Evolutionary conservation across 2,329 filamentous ascomycete genomes (phyloP).

Genomic region (Trichoderma harzianum): DNA sequence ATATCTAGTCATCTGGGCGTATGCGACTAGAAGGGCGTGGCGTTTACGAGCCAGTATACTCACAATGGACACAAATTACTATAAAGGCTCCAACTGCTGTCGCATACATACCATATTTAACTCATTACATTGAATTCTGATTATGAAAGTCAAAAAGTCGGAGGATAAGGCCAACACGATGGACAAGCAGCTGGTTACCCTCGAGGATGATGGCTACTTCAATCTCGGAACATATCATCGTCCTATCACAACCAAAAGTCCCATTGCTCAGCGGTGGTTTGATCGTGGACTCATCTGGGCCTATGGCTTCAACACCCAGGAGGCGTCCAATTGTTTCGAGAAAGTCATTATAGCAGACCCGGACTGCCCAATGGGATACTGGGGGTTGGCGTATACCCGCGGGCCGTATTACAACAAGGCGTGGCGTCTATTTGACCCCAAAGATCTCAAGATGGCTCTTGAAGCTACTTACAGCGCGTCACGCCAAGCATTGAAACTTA

Average conservation of each 20-base stretch:
- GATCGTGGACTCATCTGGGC: slow-evolving; percentile 64
- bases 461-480: background rate
- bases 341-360: slow-evolving; percentile 51
- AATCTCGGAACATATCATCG: slow-evolving; percentile 52
- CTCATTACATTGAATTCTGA: background rate
- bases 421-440: slow-evolving; percentile 43
- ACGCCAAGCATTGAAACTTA: background rate
- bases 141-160: background rate
- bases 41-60: background rate
- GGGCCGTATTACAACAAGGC: slow-evolving; percentile 74
- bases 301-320: slow-evolving; percentile 68
- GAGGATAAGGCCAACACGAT: background rate
- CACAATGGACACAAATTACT: background rate
- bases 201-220: background rate
- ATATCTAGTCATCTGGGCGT: background rate
- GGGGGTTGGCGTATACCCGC: slow-evolving; percentile 64
- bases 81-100: background rate
- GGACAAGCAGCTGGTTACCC: background rate
- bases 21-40: background rate
- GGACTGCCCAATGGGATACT: slow-evolving; percentile 58
- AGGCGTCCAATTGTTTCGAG: slow-evolving; percentile 59
- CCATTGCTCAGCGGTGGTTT: slow-evolving; percentile 58
- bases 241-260: slow-evolving; percentile 46
- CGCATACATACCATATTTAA: background rate
- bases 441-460: background rate